These are phyloP conservation scores for Termitomyces sp. DNA, from an alignment of 768 basidiomycete genomes.

Conservation along the genomic window DNA sequence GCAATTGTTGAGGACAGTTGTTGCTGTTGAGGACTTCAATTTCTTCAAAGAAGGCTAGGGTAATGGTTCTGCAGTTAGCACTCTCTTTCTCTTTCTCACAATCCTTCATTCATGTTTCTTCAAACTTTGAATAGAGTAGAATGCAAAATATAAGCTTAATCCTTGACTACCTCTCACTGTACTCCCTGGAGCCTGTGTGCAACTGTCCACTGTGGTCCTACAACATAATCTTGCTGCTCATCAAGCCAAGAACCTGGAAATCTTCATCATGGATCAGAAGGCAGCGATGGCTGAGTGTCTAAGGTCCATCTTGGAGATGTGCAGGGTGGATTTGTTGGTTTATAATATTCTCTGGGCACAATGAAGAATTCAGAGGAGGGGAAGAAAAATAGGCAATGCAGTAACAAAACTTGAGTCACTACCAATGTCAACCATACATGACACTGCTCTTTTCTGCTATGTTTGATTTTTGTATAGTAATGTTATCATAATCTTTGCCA, in stretches of 20 bases:
- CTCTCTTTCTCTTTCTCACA: neutral
- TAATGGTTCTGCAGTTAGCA: too few relatives aligned
- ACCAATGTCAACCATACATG: neutral
- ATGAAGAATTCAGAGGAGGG: neutral
- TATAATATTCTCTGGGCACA: constrained; percentile 29
- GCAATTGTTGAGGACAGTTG: too few relatives aligned
- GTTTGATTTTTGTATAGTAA: neutral
- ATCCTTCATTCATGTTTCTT: neutral
- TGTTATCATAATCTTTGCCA: neutral
- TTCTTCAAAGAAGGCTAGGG: too few relatives aligned
- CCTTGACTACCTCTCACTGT: constrained; percentile 47
- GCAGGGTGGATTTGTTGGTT: constrained; percentile 50
- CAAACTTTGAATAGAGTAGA: constrained; percentile 33
- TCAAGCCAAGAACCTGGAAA: constrained; percentile 35
- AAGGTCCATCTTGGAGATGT: constrained; percentile 37
- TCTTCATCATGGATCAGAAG: neutral
- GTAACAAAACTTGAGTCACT: neutral
- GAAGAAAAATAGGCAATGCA: neutral
- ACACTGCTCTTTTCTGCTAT: neutral
- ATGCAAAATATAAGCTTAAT: constrained; percentile 43
- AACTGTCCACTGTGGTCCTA: constrained; percentile 45
- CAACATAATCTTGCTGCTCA: constrained; percentile 58
- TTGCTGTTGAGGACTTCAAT: too few relatives aligned
- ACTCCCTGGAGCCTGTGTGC: constrained; percentile 34
- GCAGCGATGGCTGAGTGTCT: constrained; percentile 49